Evolutionary conservation across 352 stramenopile species (phyloP).

Genomic region (Phytophthora cryptogea): DNA sequence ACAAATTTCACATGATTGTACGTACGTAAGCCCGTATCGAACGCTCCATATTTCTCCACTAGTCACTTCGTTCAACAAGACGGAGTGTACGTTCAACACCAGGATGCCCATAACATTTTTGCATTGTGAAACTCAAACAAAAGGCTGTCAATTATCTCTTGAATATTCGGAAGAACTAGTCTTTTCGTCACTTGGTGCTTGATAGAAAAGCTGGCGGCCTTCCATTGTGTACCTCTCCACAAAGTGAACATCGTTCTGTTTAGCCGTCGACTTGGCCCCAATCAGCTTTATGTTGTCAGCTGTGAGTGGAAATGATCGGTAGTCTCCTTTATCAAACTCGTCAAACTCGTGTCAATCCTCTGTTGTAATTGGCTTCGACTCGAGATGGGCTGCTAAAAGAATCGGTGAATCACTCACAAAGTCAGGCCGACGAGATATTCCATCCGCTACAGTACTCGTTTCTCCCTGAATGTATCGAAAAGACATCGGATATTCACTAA

Average conservation of each 20-base stretch:
- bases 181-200: slow-evolving; percentile 3
- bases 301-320: not conserved
- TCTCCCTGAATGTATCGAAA: slow-evolving; percentile 11
- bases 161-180: slow-evolving; percentile 17
- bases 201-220: slow-evolving; percentile 9
- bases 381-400: not conserved
- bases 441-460: slow-evolving; percentile 8
- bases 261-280: no score
- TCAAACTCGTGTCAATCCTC: not conserved
- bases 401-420: not conserved
- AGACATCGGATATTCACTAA: slow-evolving; percentile 11
- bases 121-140: slow-evolving; percentile 19
- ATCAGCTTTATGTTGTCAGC: not conserved
- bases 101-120: slow-evolving; percentile 15
- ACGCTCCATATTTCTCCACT: slow-evolving; percentile 9
- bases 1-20: slow-evolving; percentile 17
- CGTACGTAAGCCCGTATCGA: slow-evolving; percentile 8
- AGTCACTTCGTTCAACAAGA: slow-evolving; percentile 6
- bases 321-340: not conserved
- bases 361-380: not conserved
- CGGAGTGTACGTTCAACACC: slow-evolving; percentile 15
- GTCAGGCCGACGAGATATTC: slow-evolving; percentile 13
- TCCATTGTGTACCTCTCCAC: slow-evolving; percentile 5
- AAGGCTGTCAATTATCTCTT: slow-evolving; percentile 8
- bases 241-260: not conserved